Evolutionary conservation across 202 grass and related monocot genomes (phyloP), one percentile per base, ranked within the genome.

Genomic region (Elaeis oleifera): DNA sequence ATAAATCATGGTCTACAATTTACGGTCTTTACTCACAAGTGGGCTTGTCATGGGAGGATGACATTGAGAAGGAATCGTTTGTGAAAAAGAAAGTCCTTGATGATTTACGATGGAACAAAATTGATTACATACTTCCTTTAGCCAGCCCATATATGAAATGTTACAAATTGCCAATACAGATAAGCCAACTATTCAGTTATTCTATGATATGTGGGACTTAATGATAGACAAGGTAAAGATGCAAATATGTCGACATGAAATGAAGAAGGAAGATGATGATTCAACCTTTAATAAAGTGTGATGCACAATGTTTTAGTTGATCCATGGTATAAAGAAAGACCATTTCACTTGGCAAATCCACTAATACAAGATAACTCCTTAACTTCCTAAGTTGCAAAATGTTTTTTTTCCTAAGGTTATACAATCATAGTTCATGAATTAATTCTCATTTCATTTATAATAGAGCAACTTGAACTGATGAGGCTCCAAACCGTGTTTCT

Each of bases 71-170:
- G 36, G 6, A 1, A 13, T 2, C 3, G 9, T 13, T 13, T 44
- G 36, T 52, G 17, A 76, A 65, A 50, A n/a, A 67, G 6, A 76
- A 51, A 53, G 14, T 82, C 21, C 1, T n/a, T 13, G 28, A 76
- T 67, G 73, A 67, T 4, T n/a, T 58, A 8, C 64, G 72, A 50
- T 82, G 67, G 72, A 53, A 76, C 23, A 22, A 68, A 31, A 19
- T 82, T 54, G 61, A 82, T 7, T 76, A 72, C 18, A 67, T 72
- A 56, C 17, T 72, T 9, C 17, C 18, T 71, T 81, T 44, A 72
- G 49, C 0, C 7, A 77, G 16, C 49, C 23, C 15, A 71, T 61
- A n/a, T 67, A 71, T 58, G 31, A 70, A 48, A 54, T 57, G 54
- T 23, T 22, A 1, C 3, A 2, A 0, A 44, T 27, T 19, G 2